Evolutionary conservation across 2,329 filamentous ascomycete genomes (phyloP).

Genomic region (Sporothrix schenckii): DNA sequence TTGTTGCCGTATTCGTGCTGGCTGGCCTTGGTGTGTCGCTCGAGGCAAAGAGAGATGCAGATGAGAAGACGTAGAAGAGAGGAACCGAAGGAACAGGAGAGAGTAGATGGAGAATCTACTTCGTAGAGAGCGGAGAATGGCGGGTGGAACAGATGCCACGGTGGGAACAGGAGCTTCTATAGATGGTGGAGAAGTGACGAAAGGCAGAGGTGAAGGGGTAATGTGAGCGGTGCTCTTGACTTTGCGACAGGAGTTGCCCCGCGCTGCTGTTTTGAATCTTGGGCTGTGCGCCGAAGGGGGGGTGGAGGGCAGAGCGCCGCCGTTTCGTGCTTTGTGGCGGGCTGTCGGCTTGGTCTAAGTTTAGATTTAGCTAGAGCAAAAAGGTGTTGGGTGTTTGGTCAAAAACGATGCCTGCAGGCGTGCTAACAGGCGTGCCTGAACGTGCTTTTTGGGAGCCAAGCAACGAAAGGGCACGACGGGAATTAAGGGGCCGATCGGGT

Average conservation of each 20-base stretch:
- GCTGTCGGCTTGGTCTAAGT: slow-evolving; percentile 13
- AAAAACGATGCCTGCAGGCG: slow-evolving; percentile 15
- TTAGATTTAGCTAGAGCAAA: slow-evolving; percentile 1
- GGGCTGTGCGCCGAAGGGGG: slow-evolving; percentile 26
- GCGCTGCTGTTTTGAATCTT: slow-evolving; percentile 34
- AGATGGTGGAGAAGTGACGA: slow-evolving; percentile 14
- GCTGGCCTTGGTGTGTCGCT: not conserved
- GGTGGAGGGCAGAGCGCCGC: not conserved
- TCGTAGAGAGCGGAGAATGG: not conserved
- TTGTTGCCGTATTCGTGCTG: not conserved
- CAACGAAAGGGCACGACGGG: not conserved
- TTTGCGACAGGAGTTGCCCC: slow-evolving; percentile 33
- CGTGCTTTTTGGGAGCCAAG: not conserved
- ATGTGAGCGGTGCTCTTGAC: not conserved
- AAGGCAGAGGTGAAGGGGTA: slow-evolving; percentile 2
- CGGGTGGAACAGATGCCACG: slow-evolving; percentile 2
- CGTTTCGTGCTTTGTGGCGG: not conserved
- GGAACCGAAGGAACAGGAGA: not conserved
- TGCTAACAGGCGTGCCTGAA: slow-evolving; percentile 20
- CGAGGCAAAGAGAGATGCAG: not conserved
- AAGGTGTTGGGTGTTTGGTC: slow-evolving; percentile 12
- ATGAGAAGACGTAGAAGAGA: not conserved
- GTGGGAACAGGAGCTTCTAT: not conserved
- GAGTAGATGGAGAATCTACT: not conserved
- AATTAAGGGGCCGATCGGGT: too few species aligned